A percentile compares a stretch with the other conserved stretches of the same genome.
Conservation (phyloP, 2,329 filamentous ascomycete genomes). For the Xylaria sp. region DNA sequence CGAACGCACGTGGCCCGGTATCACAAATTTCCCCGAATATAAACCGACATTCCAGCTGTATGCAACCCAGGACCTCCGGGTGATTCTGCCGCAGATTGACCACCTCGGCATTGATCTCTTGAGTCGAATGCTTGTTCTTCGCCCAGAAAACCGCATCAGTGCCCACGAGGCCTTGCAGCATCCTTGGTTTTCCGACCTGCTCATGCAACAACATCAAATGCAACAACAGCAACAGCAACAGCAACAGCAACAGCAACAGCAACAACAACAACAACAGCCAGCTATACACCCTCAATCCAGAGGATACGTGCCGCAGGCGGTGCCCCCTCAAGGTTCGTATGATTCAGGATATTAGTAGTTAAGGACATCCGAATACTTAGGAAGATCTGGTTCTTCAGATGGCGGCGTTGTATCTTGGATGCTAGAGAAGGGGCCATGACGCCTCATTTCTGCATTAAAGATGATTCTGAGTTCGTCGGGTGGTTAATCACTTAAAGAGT, state of each 20-base stretch:
- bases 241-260: conserved; percentile 65
- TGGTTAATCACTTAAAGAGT: conserved; percentile 3
- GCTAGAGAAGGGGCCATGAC: background rate
- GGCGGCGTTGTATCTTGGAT: conserved; percentile 4
- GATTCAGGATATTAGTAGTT: conserved; percentile 45
- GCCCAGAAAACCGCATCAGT: conserved; percentile 90
- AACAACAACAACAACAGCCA: conserved; percentile 53
- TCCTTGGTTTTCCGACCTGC: conserved; percentile 87
- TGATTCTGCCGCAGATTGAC: conserved; percentile 91
- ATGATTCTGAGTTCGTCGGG: background rate
- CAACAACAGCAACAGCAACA: conserved; percentile 52
- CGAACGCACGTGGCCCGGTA: conserved; percentile 94
- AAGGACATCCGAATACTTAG: background rate
- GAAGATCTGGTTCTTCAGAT: background rate
- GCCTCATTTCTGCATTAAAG: background rate
- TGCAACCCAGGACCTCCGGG: conserved; percentile 86
- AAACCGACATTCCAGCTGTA: conserved; percentile 95
- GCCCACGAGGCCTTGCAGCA: conserved; percentile 88
- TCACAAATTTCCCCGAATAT: conserved; percentile 96
- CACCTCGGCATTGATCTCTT: conserved; percentile 86
- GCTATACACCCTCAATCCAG: conserved; percentile 56
- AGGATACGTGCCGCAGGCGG: conserved; percentile 44
- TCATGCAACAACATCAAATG: conserved; percentile 66
- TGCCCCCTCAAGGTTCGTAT: conserved; percentile 46
- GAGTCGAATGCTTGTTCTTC: conserved; percentile 88